Percentiles rank a stretch among this genome's conserved stretches.
Conservation (phyloP, 129 eudicot species). For the Glebionis coronaria region DNA sequence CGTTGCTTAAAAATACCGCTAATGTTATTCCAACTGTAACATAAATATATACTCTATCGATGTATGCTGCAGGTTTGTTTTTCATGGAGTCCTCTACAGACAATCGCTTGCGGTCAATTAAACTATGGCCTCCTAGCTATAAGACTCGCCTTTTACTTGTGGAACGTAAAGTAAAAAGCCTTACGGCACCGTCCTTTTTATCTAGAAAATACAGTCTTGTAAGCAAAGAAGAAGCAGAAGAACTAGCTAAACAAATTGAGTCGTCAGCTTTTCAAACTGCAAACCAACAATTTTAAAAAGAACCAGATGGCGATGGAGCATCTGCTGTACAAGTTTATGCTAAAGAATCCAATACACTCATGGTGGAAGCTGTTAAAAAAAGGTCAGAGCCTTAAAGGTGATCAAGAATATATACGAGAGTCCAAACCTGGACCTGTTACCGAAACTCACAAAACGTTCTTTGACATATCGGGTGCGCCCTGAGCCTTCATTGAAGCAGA, state of each 20-base stretch:
- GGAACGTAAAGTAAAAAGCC: conserved; percentile 56
- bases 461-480: conserved; percentile 63
- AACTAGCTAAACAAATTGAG: conserved; percentile 51
- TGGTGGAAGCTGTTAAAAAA: conserved; percentile 62
- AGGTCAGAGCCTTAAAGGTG: conserved; percentile 44
- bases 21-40: too few relatives aligned
- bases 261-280: conserved; percentile 55
- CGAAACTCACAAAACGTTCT: conserved; percentile 23
- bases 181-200: conserved; percentile 59
- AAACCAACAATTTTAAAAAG: conserved; percentile 47
- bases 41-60: not conserved
- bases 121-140: conserved; percentile 69
- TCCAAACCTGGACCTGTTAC: conserved; percentile 20
- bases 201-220: conserved; percentile 66
- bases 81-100: conserved; percentile 41
- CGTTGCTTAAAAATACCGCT: too few relatives aligned
- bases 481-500: conserved; percentile 43
- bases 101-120: conserved; percentile 36
- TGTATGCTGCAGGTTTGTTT: conserved; percentile 27
- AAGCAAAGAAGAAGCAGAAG: conserved; percentile 66
- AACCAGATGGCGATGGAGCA: conserved; percentile 71
- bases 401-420: conserved; percentile 27
- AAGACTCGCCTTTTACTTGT: conserved; percentile 57
- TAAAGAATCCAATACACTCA: conserved; percentile 63
- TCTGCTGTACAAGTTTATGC: conserved; percentile 67